A percentile compares a stretch with the other conserved stretches of the same genome.
These are phyloP conservation scores for Tetrapyrgos nigripes DNA, from an alignment of 1,284 basidiomycete genomes.

Conservation along the genomic window DNA sequence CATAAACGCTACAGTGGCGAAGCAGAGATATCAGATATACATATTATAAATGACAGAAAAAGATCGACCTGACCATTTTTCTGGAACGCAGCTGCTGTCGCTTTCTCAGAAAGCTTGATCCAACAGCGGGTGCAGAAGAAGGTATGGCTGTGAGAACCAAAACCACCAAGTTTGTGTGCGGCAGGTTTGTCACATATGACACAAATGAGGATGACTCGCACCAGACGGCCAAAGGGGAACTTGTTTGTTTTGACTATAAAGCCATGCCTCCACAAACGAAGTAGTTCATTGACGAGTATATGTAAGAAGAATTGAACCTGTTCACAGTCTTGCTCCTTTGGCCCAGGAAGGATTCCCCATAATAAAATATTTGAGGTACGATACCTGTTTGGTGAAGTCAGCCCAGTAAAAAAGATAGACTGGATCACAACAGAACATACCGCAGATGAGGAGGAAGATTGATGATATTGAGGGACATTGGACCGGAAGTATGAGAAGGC, in stretches of 20 bases:
- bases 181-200: slow-evolving; percentile 45
- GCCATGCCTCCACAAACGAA: slow-evolving; percentile 34
- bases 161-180: slow-evolving; percentile 41
- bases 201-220: slow-evolving; percentile 35
- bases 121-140: slow-evolving; percentile 41
- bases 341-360: slow-evolving; percentile 39
- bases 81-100: slow-evolving; percentile 4
- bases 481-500: slow-evolving; percentile 39
- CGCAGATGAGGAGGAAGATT: slow-evolving; percentile 33
- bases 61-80: slow-evolving; percentile 4
- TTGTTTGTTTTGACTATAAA: slow-evolving; percentile 11
- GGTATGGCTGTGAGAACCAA: slow-evolving; percentile 36
- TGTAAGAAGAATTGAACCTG: slow-evolving; percentile 35
- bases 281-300: slow-evolving; percentile 37
- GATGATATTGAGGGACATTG: slow-evolving; percentile 36
- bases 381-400: no score
- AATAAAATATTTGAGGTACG: slow-evolving; percentile 36
- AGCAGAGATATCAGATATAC: background rate
- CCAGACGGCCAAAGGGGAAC: slow-evolving; percentile 30
- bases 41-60: background rate
- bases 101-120: slow-evolving; percentile 29
- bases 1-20: slow-evolving; percentile 9
- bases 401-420: no score
- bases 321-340: slow-evolving; percentile 38
- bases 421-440: no score